Base-by-base conservation (phyloP, 768 basidiomycete species). In the Pisolithus tinctorius region DNA sequence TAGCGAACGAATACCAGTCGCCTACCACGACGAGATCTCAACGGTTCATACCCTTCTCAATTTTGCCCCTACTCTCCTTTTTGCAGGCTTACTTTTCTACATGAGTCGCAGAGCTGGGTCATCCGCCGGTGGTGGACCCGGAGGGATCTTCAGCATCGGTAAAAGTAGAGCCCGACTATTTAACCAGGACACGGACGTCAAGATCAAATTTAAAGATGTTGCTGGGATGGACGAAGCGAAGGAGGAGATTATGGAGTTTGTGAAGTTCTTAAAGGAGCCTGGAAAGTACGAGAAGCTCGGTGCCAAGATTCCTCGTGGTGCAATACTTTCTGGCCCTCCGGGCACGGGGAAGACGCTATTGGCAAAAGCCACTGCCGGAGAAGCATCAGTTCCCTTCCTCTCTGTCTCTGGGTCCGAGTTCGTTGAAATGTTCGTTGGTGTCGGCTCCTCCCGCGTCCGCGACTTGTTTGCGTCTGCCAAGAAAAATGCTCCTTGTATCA, bases 211-310 rank as follows among this genome's bases (percentile, higher is more conserved):
- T 75, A 84, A 84, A 71, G 93, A 99, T 65, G 92, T 99, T 16
- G 96, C 96, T 13, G 96, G 96, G 36, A 98, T 98, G 95, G 96
- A 99, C 71, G 96, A 99, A 71, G 96, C 94, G 41, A 99, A 99
- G 76, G 90, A 94, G 74, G 96, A 99, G 73, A 95, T 99, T 60
- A 95, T 98, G 91, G 96, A 99, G 67, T 99, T 98, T 60, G 96
- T 99, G 66, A 94, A 96, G 61, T 98, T 99, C 75, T 75, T 99
- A 63, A 97, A 97, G 73, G 88, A 98, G 51, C 96, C 96, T 11
- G 72, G 82, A 29, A 88, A 86, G 67, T 99, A 96, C 73, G 91
- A 97, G 72, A 91, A 84, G 58, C 81, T 99, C 38, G 96, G 96
- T 53, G 96, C 96, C 53, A 98, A 98, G 74, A 98, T 98, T 57